phyloP scores from a whole-genome alignment of 495 filamentous ascomycete species.

The Neurospora cerealis region DNA sequence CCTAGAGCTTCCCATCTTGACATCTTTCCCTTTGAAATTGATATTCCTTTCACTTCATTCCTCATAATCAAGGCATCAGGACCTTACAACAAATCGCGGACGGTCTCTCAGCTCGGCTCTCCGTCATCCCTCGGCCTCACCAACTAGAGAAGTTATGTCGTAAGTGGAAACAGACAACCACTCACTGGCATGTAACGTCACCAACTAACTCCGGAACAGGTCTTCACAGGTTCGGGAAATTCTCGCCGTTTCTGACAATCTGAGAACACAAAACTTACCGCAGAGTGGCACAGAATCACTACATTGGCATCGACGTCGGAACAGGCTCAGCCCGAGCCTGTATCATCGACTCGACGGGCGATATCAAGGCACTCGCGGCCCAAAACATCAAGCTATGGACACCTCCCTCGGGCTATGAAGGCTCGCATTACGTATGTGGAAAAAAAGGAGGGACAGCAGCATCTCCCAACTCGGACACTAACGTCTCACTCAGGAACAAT shows the following conservation, averaged over 20 bases:
- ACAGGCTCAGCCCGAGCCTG: constrained; percentile 92
- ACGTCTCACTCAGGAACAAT: constrained; percentile 70
- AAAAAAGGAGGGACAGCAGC: not conserved
- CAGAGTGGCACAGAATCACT: constrained; percentile 36
- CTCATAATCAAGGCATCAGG: too few relatives aligned
- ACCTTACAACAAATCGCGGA: not conserved
- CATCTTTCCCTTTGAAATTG: not conserved
- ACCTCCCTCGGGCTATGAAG: constrained; percentile 64
- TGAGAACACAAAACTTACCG: not conserved
- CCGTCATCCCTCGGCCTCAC: not conserved
- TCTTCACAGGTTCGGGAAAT: constrained; percentile 14
- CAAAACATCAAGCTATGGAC: constrained; percentile 93
- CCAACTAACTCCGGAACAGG: not conserved
- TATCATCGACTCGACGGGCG: constrained; percentile 81
- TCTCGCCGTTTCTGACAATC: not conserved
- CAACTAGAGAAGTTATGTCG: not conserved
- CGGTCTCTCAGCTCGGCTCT: not conserved
- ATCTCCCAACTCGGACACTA: constrained; percentile 2
- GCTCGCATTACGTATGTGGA: constrained; percentile 57
- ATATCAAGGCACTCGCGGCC: constrained; percentile 84
- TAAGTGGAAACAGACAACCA: not conserved
- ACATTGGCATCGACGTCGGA: constrained; percentile 91
- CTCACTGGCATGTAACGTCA: not conserved
- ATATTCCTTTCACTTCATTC: not conserved
- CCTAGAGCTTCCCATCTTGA: not conserved